A percentile compares a stretch with the other conserved stretches of the same genome.
Evolutionary conservation across 2,329 filamentous ascomycete genomes (phyloP).

Genomic region (Chaetomiaceae sp.): DNA sequence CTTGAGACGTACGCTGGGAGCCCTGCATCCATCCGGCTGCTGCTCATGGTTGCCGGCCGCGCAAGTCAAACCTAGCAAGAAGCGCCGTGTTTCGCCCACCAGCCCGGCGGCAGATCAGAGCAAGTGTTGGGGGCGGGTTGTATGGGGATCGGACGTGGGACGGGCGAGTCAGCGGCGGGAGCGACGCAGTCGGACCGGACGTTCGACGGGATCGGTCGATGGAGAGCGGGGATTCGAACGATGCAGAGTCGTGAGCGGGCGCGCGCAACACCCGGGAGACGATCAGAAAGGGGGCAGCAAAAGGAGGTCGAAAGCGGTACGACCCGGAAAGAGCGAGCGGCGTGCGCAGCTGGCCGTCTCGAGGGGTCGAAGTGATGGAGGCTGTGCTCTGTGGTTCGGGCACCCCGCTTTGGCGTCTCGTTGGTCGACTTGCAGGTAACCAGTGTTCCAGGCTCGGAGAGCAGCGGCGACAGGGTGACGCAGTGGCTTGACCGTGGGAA

Average conservation of each 20-base stretch:
- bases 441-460: background rate
- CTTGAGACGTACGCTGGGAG: slow-evolving; percentile 54
- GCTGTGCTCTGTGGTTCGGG: slow-evolving; percentile 27
- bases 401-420: slow-evolving; percentile 28
- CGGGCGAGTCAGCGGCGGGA: background rate
- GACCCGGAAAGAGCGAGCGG: slow-evolving; percentile 12
- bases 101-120: slow-evolving; percentile 16
- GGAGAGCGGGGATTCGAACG: background rate
- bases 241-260: background rate
- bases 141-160: slow-evolving; percentile 1
- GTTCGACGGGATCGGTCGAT: slow-evolving; percentile 5
- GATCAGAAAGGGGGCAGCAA: background rate
- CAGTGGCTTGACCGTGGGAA: no score
- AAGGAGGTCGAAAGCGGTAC: slow-evolving; percentile 8
- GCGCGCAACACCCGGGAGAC: slow-evolving; percentile 4
- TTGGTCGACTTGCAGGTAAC: slow-evolving; percentile 1
- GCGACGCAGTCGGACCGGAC: background rate
- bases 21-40: slow-evolving; percentile 54
- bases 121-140: slow-evolving; percentile 35
- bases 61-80: slow-evolving; percentile 17
- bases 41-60: slow-evolving; percentile 39
- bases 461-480: background rate
- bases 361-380: slow-evolving; percentile 22
- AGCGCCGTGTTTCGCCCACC: slow-evolving; percentile 18
- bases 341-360: slow-evolving; percentile 18